Conservation (phyloP, 805 yeast genomes). For the Sungouiozyma ichnusensis region DNA sequence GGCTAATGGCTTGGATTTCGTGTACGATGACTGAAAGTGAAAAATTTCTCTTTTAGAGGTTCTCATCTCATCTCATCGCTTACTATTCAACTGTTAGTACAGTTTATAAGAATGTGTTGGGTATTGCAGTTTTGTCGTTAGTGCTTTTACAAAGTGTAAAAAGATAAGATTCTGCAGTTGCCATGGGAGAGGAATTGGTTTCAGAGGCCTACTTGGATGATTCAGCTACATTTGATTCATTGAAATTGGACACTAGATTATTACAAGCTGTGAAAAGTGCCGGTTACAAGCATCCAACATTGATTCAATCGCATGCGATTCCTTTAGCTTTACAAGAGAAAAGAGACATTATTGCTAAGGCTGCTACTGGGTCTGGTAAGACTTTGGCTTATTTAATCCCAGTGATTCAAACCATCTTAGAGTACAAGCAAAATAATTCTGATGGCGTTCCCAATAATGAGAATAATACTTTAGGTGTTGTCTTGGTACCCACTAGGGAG, state of each 20-base stretch:
- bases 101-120: too few relatives aligned
- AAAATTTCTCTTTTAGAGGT: neutral
- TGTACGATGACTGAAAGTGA: neutral
- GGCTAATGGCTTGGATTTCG: neutral
- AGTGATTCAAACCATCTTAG: slow-evolving; percentile 64
- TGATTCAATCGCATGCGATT: slow-evolving; percentile 84
- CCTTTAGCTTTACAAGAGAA: slow-evolving; percentile 84
- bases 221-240: slow-evolving; percentile 57
- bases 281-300: slow-evolving; percentile 79
- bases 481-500: slow-evolving; percentile 90
- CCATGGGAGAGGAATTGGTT: slow-evolving; percentile 24
- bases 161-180: too few relatives aligned
- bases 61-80: slow-evolving; percentile 2
- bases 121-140: too few relatives aligned
- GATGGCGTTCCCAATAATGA: slow-evolving; percentile 12
- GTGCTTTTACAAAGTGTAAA: too few relatives aligned
- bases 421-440: slow-evolving; percentile 27
- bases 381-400: slow-evolving; percentile 88
- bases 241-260: slow-evolving; percentile 73
- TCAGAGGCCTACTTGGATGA: slow-evolving; percentile 65
- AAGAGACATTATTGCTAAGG: slow-evolving; percentile 87
- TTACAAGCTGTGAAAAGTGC: slow-evolving; percentile 71
- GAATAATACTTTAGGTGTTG: slow-evolving; percentile 42
- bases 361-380: slow-evolving; percentile 93
- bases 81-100: too few relatives aligned